phyloP scores from a whole-genome alignment of 345 rosid genomes.

The Carallia pectinifolia region DNA sequence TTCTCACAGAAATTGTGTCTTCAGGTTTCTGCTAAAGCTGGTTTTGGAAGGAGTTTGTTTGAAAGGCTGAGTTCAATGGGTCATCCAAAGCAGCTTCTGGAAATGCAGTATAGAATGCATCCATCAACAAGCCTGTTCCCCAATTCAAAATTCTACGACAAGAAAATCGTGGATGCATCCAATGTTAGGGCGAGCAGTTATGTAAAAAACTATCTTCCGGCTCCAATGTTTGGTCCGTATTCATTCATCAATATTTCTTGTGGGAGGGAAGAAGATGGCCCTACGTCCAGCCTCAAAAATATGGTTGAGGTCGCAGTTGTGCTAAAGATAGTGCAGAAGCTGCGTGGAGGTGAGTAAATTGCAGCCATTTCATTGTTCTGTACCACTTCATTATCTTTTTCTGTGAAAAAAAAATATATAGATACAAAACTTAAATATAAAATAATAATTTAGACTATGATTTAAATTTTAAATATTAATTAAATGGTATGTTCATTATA shows the following conservation, averaged over 20 bases:
- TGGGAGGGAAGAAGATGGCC: constrained; percentile 42
- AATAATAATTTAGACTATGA: no score
- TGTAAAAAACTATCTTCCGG: constrained; percentile 28
- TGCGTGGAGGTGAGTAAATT: constrained; percentile 38
- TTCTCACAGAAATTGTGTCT: neutral
- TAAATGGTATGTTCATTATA: no score
- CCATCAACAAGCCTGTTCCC: constrained; percentile 68
- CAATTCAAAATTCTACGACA: constrained; percentile 43
- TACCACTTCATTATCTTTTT: no score
- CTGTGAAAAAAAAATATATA: no score
- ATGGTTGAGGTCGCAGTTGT: constrained; percentile 48
- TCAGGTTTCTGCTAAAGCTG: constrained; percentile 37
- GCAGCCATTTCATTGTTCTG: no score
- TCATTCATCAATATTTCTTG: constrained; percentile 43
- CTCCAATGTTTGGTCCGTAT: constrained; percentile 48
- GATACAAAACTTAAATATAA: no score
- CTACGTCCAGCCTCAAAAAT: constrained; percentile 33
- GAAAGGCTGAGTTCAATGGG: constrained; percentile 51
- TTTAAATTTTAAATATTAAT: no score
- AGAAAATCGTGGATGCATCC: constrained; percentile 43
- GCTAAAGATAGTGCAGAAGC: constrained; percentile 26
- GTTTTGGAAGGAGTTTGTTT: constrained; percentile 67
- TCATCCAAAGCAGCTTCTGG: constrained; percentile 45
- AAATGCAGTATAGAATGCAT: constrained; percentile 78
- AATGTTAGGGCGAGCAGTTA: constrained; percentile 18